Evolutionary conservation across 75 land plant species (phyloP), one percentile per base, ranked within the genome.

Genomic region (Pinus albicaulis): DNA sequence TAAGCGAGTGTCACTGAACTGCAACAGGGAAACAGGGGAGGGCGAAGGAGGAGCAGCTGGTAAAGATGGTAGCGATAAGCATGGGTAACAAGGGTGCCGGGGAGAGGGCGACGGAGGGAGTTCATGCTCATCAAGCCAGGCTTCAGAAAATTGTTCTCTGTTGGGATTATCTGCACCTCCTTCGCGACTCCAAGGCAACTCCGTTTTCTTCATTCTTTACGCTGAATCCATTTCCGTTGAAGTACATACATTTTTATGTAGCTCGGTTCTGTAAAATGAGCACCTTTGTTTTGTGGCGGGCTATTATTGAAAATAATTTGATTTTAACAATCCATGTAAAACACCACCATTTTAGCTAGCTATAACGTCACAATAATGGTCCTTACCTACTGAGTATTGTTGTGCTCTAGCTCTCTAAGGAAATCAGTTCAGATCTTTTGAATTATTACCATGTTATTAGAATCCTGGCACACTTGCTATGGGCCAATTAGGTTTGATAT

Each of bases 131-230:
- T 48, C 53, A 48, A 11, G 53, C 53, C 53, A 48, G 87, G 1
- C 84, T 96, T 63, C 92, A 86, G 78, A 94, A 85, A 72, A 76
- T 86, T 34, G 90, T 96, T 36, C 95, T 96, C 48, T 68, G 89
- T 74, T 96, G 99, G 99, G 98, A 96, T 77, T 94, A 89, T 76
- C 41, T 87, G 38, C 87, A 76, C 58, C 85, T 94, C 57, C 84
- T 89, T 55, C 59, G 75, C 16, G 83, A 86, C 34, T 83, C 81
- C 76, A 69, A 77, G 64, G 95, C 92, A 68, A 13, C 22, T 11
- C 62, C 31, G 23, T 61, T 19, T 26, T 19, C 38, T 60, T 13
- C 26, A 0, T n/a, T 8, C 31, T 23, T 15, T 44, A 57, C 17
- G 14, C n/a, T 25, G 31, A 34, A 17, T 24, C 36, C 13, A 15